Evolutionary conservation across 192 early-diverging fungal genomes (phyloP).

Genomic region (Podila horticola): DNA sequence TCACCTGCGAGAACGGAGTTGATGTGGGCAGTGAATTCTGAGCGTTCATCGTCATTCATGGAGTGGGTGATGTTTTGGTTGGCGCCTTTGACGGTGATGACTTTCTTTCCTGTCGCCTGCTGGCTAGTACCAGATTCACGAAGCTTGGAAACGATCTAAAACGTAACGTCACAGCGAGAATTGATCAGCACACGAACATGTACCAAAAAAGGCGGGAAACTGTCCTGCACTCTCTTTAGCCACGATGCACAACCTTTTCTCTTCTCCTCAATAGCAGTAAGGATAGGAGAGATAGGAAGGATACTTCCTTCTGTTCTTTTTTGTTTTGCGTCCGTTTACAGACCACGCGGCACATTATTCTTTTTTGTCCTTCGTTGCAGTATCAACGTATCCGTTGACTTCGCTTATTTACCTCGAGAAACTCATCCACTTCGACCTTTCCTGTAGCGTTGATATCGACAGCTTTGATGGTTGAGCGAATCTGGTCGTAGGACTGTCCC

Average conservation of each 20-base stretch:
- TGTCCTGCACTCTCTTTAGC: not conserved
- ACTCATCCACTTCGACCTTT: slow-evolving; percentile 82
- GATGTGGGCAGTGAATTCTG: slow-evolving; percentile 95
- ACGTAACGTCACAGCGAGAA: slow-evolving; percentile 1
- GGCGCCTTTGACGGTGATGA: slow-evolving; percentile 88
- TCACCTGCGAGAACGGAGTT: slow-evolving; percentile 88
- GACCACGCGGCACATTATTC: not conserved
- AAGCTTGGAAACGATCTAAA: slow-evolving; percentile 62
- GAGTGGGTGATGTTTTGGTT: slow-evolving; percentile 93
- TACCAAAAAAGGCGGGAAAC: slow-evolving; percentile 16
- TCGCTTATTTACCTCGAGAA: slow-evolving; percentile 71
- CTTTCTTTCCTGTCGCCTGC: slow-evolving; percentile 72
- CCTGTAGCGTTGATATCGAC: slow-evolving; percentile 73
- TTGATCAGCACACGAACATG: slow-evolving; percentile 3
- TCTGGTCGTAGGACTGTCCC: slow-evolving; percentile 78
- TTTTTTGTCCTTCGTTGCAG: not conserved
- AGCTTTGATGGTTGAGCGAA: slow-evolving; percentile 73
- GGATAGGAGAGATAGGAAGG: no score
- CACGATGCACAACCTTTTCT: not conserved
- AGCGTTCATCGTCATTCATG: slow-evolving; percentile 98
- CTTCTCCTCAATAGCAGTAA: no score
- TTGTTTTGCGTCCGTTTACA: no score
- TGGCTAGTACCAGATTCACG: slow-evolving; percentile 59
- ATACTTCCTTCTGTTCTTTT: no score
- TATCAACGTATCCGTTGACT: not conserved